Evolutionary conservation across 176 grass and related monocot genomes (phyloP), one percentile per base, ranked within the genome.

Genomic region (Paspalum vaginatum): DNA sequence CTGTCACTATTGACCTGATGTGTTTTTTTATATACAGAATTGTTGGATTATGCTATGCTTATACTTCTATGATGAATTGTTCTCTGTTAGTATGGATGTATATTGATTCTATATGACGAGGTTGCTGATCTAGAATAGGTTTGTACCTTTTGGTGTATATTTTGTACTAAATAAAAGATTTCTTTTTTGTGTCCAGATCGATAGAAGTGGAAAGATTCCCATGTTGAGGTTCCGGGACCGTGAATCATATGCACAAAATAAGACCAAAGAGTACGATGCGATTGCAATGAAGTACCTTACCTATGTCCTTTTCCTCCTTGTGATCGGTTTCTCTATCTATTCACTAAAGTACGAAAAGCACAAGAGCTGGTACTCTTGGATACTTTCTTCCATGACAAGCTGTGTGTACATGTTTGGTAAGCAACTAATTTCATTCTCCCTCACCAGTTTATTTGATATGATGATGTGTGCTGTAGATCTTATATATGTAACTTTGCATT

Each of bases 341-440:
- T 99, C 97, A 3, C 90, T 99, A 0, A 96, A 91, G 74, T 99
- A 99, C 43, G 89, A 99, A 51, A 85, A 89, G 68, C 97, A 99
- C 61, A 99, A 87, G 89, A 96, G 97, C 87, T 99, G 97, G 97
- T 99, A 99, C 85, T 99, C 97, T 2, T 99, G 97, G 97, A 96
- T 99, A 91, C 92, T 99, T 50, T 99, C 97, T 60, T 99, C 97
- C 79, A 79, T 93, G 76, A 99, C 97, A 68, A 99, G 90, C 74
- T 99, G 93, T 66, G 97, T 99, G 13, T 99, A 99, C 89, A 96
- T 96, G 97, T 99, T 99, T 80, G 97, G 97, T 99, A 96, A 71
- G 88, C n/a, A 82, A 52, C 50, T 43, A 11, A 42, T 63, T 83
- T 21, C 41, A 73, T 21, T 39, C 12, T 42, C 20, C n/a, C 20